phyloP scores from a whole-genome alignment of 2,329 filamentous ascomycete genomes.

The Ophiostoma himal-ulmi region DNA sequence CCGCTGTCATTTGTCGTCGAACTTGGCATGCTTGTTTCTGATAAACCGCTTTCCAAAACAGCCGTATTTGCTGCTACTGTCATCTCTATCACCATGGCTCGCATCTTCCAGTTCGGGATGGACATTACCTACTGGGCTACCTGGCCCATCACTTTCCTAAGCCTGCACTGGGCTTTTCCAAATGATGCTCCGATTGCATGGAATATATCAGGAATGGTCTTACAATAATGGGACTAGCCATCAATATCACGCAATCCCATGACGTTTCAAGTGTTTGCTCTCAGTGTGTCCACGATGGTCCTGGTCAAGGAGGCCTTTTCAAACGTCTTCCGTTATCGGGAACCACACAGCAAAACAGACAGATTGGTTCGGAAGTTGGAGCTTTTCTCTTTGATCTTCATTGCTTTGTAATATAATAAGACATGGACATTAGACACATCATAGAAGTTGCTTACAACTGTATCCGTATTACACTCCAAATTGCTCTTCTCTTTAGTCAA shows the following conservation, averaged over 20 bases:
- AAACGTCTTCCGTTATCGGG: background rate
- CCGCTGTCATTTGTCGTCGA: background rate
- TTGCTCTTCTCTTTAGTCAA: background rate
- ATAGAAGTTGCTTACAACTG: background rate
- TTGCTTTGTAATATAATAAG: too few relatives aligned
- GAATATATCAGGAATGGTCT: background rate
- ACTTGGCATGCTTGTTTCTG: background rate
- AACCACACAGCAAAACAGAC: background rate
- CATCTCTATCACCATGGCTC: background rate
- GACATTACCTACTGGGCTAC: background rate
- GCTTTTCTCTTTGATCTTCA: too few relatives aligned
- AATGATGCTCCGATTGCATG: background rate
- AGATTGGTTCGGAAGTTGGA: background rate
- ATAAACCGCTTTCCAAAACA: background rate
- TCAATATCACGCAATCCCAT: background rate
- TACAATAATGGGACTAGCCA: background rate
- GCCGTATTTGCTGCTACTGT: background rate
- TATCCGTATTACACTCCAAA: background rate
- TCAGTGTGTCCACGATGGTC: background rate
- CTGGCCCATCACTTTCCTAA: background rate
- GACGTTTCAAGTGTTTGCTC: background rate
- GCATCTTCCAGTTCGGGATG: background rate
- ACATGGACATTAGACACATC: background rate
- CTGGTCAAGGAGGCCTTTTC: background rate
- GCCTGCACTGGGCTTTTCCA: background rate